Evolutionary conservation across 2,329 filamentous ascomycete genomes (phyloP).

Genomic region (Aaosphaeria pasadenensis): DNA sequence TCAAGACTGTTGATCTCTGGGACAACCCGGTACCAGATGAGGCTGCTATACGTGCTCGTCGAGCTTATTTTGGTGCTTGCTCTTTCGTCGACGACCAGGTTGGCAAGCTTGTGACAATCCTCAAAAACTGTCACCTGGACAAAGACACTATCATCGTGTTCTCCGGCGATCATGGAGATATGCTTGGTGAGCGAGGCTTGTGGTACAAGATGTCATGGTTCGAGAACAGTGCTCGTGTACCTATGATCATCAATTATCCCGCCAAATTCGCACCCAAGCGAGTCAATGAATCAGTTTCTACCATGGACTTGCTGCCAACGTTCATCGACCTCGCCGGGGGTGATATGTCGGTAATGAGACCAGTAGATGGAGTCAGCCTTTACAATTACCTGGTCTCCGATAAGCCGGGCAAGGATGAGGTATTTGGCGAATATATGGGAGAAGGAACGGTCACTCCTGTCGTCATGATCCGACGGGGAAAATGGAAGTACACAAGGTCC

Average conservation of each 20-base stretch:
- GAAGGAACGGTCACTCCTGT: slow-evolving; percentile 86
- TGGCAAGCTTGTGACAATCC: slow-evolving; percentile 72
- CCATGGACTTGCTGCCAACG: slow-evolving; percentile 85
- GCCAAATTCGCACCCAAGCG: slow-evolving; percentile 71
- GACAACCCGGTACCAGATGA: slow-evolving; percentile 80
- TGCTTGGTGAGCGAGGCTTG: slow-evolving; percentile 86
- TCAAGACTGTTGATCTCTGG: slow-evolving; percentile 85
- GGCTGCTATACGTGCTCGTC: slow-evolving; percentile 78
- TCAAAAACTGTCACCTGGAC: slow-evolving; percentile 75
- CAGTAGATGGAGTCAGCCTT: slow-evolving; percentile 81
- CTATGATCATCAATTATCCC: slow-evolving; percentile 80
- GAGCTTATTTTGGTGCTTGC: slow-evolving; percentile 89
- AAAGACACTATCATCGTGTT: slow-evolving; percentile 91
- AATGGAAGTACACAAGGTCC: slow-evolving; percentile 89
- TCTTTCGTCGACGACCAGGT: slow-evolving; percentile 94
- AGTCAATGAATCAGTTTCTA: slow-evolving; percentile 82
- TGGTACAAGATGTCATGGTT: slow-evolving; percentile 99
- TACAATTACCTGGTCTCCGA: slow-evolving; percentile 34
- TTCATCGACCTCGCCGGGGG: slow-evolving; percentile 79
- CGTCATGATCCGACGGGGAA: slow-evolving; percentile 88
- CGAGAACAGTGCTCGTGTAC: slow-evolving; percentile 85
- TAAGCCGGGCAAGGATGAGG: slow-evolving; percentile 70
- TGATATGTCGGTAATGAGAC: slow-evolving; percentile 66
- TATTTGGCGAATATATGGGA: slow-evolving; percentile 93
- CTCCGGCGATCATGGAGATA: slow-evolving; percentile 91